A percentile compares a stretch with the other conserved stretches of the same genome.
Evolutionary conservation across 2,329 filamentous ascomycete species (phyloP).

Genomic region (Tolypocladium album): DNA sequence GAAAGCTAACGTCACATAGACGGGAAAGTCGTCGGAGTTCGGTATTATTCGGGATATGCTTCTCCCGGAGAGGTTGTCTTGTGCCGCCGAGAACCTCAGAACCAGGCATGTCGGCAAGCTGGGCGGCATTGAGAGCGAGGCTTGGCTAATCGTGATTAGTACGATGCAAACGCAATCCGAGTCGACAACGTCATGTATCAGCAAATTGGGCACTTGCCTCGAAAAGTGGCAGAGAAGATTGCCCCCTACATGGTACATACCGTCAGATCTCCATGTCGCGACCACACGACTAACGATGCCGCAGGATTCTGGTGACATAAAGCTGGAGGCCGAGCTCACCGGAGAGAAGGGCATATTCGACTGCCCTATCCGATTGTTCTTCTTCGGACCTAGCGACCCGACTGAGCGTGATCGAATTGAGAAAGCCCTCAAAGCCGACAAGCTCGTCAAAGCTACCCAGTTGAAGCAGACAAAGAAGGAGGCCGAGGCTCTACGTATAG

Average conservation of each 20-base stretch:
- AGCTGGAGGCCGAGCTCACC: slow-evolving; percentile 58
- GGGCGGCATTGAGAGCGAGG: not conserved
- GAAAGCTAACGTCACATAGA: slow-evolving; percentile 15
- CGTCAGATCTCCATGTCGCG: not conserved
- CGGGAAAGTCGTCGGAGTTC: slow-evolving; percentile 39
- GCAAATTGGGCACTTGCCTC: slow-evolving; percentile 73
- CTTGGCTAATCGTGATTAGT: slow-evolving; percentile 20
- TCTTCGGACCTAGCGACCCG: slow-evolving; percentile 58
- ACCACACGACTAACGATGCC: not conserved
- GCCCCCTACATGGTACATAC: slow-evolving; percentile 55
- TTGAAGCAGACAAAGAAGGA: slow-evolving; percentile 41
- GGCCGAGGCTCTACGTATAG: slow-evolving; percentile 41
- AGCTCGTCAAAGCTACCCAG: slow-evolving; percentile 48
- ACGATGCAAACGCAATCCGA: slow-evolving; percentile 67
- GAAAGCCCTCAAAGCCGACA: slow-evolving; percentile 50
- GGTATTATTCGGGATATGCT: slow-evolving; percentile 53
- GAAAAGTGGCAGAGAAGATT: slow-evolving; percentile 56
- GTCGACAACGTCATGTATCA: slow-evolving; percentile 64
- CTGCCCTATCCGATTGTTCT: slow-evolving; percentile 57
- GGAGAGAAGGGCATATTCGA: slow-evolving; percentile 58
- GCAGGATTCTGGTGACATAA: slow-evolving; percentile 45
- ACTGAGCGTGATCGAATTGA: slow-evolving; percentile 43
- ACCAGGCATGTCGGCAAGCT: slow-evolving; percentile 29
- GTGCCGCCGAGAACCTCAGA: slow-evolving; percentile 53
- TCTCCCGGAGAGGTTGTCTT: slow-evolving; percentile 52